phyloP scores from a whole-genome alignment of 768 basidiomycete genomes.

The Lactarius trivialis region DNA sequence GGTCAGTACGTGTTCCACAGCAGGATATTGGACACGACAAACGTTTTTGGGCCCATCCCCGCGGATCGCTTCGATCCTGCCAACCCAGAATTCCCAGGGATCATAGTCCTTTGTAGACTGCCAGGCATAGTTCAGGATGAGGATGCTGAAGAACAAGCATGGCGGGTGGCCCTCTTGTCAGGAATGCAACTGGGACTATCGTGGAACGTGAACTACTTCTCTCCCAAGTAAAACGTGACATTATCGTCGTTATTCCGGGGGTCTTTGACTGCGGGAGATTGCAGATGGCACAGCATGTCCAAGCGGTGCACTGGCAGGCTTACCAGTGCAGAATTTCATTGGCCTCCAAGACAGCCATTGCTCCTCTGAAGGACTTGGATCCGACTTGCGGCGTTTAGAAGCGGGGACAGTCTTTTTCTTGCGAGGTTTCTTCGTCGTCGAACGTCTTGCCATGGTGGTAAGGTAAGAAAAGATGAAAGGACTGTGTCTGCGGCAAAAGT shows the following conservation, averaged over 20 bases:
- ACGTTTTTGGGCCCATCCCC: conserved; percentile 12
- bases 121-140: conserved; percentile 11
- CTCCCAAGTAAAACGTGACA: neutral
- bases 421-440: neutral
- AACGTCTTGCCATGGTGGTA: neutral
- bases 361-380: neutral
- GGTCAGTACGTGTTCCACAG: neutral
- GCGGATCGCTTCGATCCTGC: conserved; percentile 11
- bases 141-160: neutral
- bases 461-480: neutral
- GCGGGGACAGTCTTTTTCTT: neutral
- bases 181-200: neutral
- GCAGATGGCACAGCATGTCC: neutral
- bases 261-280: neutral
- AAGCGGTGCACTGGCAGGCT: neutral
- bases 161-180: neutral
- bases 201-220: neutral
- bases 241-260: neutral
- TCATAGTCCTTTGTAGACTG: neutral
- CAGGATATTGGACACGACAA: neutral
- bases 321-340: conserved; percentile 9
- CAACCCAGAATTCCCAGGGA: conserved; percentile 10
- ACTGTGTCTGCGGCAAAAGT: neutral
- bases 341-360: conserved; percentile 10
- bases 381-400: neutral